Evolutionary conservation across 306 rosid species (phyloP).

Genomic region (Alnus glutinosa): DNA sequence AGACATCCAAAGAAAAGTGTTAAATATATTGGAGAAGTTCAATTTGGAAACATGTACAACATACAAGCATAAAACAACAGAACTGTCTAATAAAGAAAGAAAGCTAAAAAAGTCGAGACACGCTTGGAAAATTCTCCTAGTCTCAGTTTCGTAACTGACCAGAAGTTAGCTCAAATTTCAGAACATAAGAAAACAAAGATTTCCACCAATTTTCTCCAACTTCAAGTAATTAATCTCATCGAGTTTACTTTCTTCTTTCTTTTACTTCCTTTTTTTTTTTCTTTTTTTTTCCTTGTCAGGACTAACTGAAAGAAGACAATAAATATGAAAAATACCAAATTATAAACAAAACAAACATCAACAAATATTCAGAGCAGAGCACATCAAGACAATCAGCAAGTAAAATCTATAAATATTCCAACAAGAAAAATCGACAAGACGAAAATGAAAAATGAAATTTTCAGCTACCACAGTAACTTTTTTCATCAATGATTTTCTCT

Average conservation of each 20-base stretch:
- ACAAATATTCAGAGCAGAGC: neutral
- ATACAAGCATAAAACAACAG: constrained; percentile 9
- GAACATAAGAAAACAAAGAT: neutral
- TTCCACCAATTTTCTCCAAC: neutral
- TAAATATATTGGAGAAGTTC: constrained; percentile 15
- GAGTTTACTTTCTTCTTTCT: neutral
- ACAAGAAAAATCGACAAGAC: neutral
- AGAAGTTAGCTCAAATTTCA: neutral
- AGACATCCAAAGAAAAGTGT: constrained; percentile 9
- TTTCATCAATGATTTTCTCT: neutral
- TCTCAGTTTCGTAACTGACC: neutral
- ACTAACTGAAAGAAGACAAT: neutral
- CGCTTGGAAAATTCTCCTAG: neutral
- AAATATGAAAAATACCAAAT: neutral
- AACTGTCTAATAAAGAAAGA: constrained; percentile 2
- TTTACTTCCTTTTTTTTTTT: neutral
- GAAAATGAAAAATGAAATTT: neutral
- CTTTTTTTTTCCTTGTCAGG: neutral
- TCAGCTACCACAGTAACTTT: neutral
- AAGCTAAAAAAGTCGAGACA: constrained; percentile 11
- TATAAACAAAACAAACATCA: neutral
- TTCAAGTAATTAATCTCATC: neutral
- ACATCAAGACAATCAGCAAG: constrained; percentile 2
- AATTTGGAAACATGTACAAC: constrained; percentile 14
- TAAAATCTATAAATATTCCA: neutral